These are phyloP conservation scores for Metschnikowia amazonensis DNA, from an alignment of 805 yeast species.

Conservation along the genomic window DNA sequence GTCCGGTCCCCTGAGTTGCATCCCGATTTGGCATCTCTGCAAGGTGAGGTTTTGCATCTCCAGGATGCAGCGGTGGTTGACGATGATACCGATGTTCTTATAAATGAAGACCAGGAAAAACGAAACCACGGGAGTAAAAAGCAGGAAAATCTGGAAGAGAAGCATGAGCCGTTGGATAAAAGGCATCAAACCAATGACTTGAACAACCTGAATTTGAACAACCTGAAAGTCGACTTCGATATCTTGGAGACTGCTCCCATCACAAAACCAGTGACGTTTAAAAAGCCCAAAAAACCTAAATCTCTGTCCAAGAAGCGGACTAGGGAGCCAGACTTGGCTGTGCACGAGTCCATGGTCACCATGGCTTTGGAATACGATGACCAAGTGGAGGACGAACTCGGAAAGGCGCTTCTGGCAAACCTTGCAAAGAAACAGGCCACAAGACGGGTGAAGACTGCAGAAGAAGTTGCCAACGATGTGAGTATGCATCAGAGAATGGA, in stretches of 20 bases:
- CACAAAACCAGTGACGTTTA: conserved; percentile 28
- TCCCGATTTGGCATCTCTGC: conserved; percentile 38
- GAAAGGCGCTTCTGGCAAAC: conserved; percentile 28
- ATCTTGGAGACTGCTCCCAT: no score
- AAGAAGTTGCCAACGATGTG: conserved; percentile 39
- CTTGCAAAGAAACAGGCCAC: conserved; percentile 26
- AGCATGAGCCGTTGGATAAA: no score
- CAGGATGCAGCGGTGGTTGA: conserved; percentile 45
- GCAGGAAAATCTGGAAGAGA: no score
- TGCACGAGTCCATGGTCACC: conserved; percentile 25
- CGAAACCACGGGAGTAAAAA: no score
- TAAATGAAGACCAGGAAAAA: conserved; percentile 32
- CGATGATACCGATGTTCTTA: conserved; percentile 31
- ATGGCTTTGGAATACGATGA: conserved; percentile 19
- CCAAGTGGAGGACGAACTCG: conserved; percentile 32
- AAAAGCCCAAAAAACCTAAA: conserved; percentile 21
- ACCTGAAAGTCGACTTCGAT: no score
- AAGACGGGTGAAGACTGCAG: conserved; percentile 27
- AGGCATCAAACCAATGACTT: no score
- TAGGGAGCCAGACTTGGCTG: conserved; percentile 25
- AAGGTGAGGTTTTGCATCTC: conserved; percentile 51
- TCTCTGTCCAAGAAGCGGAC: conserved; percentile 9
- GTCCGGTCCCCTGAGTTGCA: no score
- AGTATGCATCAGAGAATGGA: conserved; percentile 20
- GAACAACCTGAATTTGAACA: no score